A percentile compares a stretch with the other conserved stretches of the same genome.
Evolutionary conservation across 106 monocot species (phyloP).

Genomic region (Platanthera guangdongensis): DNA sequence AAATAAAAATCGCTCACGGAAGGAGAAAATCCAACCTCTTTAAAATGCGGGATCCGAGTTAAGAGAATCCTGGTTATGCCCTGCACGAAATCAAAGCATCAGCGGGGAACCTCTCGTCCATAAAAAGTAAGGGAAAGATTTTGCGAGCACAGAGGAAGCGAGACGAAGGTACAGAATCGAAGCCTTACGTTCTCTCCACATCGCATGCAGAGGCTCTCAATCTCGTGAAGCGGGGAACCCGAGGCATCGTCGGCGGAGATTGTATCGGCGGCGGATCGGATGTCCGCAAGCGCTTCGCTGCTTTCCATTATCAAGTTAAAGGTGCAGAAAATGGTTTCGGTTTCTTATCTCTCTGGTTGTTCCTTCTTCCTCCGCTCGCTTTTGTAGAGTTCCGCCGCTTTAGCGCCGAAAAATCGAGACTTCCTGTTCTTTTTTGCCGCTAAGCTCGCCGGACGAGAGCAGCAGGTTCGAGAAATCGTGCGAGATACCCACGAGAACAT

Average conservation of each 20-base stretch:
- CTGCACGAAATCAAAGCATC: conserved; percentile 25
- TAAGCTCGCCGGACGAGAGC: background rate
- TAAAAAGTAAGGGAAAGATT: background rate
- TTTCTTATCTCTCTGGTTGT: background rate
- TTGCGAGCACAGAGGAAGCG: background rate
- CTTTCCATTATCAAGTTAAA: conserved; percentile 24
- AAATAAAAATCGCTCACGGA: background rate
- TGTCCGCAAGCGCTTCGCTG: conserved; percentile 24
- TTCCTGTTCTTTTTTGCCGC: background rate
- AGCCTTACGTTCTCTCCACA: conserved; percentile 75
- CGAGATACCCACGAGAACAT: background rate
- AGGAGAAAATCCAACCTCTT: conserved; percentile 44
- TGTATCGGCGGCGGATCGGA: conserved; percentile 42
- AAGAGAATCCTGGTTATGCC: conserved; percentile 80
- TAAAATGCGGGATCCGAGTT: conserved; percentile 87
- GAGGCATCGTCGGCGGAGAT: conserved; percentile 27
- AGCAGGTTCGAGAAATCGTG: background rate
- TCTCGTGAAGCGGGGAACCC: conserved; percentile 46
- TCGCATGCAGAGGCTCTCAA: conserved; percentile 99
- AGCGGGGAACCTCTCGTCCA: background rate
- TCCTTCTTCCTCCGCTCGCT: background rate
- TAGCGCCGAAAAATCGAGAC: background rate
- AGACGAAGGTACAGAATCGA: background rate
- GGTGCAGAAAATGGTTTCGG: background rate
- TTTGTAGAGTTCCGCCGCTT: background rate